Base-by-base conservation (phyloP, 2,329 filamentous ascomycete genomes). In the Aspergillus sp. region DNA sequence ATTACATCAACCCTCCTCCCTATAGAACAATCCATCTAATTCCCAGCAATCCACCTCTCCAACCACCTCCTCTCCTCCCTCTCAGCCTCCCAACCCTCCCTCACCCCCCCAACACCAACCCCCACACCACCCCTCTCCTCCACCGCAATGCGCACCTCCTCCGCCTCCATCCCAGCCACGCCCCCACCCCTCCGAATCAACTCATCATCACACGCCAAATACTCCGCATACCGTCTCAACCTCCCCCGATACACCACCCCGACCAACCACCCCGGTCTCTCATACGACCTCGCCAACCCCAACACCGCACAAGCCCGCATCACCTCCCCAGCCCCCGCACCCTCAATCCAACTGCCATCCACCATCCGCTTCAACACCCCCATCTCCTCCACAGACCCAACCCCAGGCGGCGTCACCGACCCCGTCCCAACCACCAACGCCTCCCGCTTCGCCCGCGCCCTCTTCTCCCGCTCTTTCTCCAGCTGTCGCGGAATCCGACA, bases 401-500 rank as follows among this genome's bases (percentile, higher is more conserved):
- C 39, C 11, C 30, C 44, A 10, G 67, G 54, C 19, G 59, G 36
- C 0, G 65, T 63, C 8, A 66, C 53, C 0, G 68, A 66, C 4
- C 66, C 64, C 0, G 50, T 13, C 30, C 30, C 49, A 0, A 54
- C 50, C 4, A 56, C 62, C 27, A 73, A 60, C 17, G 75, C 73
- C 8, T 61, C 63, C 10, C 38, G 61, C 54, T 64, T 76, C 62
- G 59, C 76, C 52, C 78, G 74, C 71, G 90, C 85, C 1, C 81
- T 76, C 64, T 83, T 81, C 15, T 70, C 70, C 54, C 85, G 77
- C 41, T 86, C 83, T 38, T 76, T 75, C n/a, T 82, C 78, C 6
- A 91, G 79, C 78, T 97, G 94, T 41, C 79, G 80, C 0, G 94
- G 94, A 60, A 97, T 90, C 10, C 92, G 86, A 75, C 94, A 97